phyloP scores from a whole-genome alignment of 441 rosid species.

The Breynia disticha region DNA sequence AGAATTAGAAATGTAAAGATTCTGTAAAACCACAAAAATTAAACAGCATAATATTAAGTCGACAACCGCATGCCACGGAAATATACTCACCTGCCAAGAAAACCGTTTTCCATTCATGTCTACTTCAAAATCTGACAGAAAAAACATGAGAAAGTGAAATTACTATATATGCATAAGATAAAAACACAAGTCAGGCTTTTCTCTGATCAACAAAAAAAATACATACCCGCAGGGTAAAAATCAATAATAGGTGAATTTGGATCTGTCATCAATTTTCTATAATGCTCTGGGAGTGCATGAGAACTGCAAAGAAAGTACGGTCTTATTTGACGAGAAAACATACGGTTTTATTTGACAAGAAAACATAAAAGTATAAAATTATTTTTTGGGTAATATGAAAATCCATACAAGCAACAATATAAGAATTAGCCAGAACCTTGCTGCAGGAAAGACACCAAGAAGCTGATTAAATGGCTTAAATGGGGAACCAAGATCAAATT shows the following conservation, averaged over 20 bases:
- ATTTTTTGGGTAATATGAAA: too few species aligned
- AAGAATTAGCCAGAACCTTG: conserved; percentile 40
- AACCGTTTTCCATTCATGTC: conserved; percentile 95
- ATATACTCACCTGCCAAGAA: conserved; percentile 71
- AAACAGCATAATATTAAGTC: conserved; percentile 4
- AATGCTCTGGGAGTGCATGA: conserved; percentile 86
- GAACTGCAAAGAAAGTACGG: conserved; percentile 40
- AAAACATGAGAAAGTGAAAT: conserved; percentile 6
- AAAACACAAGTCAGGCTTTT: conserved; percentile 2
- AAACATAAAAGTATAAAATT: neutral
- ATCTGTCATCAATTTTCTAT: conserved; percentile 80
- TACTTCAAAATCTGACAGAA: conserved; percentile 62
- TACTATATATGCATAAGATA: conserved; percentile 12
- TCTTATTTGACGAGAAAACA: conserved; percentile 4
- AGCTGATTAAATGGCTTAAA: conserved; percentile 92
- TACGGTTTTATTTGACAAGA: conserved; percentile 7
- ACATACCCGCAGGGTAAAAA: conserved; percentile 79
- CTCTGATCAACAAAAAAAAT: conserved; percentile 14
- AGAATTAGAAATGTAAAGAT: conserved; percentile 1
- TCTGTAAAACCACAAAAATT: conserved; percentile 4
- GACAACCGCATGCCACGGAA: conserved; percentile 12
- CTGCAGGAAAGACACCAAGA: conserved; percentile 89
- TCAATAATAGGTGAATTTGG: conserved; percentile 77
- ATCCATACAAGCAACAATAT: too few species aligned
- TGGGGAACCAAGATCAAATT: conserved; percentile 71